These are phyloP conservation scores for Collybia mongolica DNA, from an alignment of 768 basidiomycete genomes.

Conservation along the genomic window DNA sequence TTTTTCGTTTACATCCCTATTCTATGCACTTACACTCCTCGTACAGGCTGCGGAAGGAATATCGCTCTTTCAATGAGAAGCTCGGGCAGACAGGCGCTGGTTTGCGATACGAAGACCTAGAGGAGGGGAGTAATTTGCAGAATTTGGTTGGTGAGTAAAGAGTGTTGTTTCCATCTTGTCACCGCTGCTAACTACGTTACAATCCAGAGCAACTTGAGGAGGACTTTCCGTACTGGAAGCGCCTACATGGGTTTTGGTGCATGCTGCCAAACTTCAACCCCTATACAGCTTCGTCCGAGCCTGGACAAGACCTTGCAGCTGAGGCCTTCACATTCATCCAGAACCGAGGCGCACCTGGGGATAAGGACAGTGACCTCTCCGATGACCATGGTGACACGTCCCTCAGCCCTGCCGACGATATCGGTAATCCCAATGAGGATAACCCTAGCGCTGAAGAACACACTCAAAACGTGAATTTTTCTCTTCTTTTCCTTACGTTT, in stretches of 20 bases:
- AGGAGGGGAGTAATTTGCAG: background rate
- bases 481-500: background rate
- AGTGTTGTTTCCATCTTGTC: background rate
- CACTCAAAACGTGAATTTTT: background rate
- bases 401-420: background rate
- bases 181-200: background rate
- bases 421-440: background rate
- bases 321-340: background rate
- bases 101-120: background rate
- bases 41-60: background rate
- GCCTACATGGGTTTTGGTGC: constrained; percentile 1
- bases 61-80: background rate
- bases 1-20: background rate
- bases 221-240: background rate
- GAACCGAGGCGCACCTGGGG: background rate
- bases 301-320: background rate
- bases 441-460: background rate
- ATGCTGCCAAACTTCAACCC: constrained; percentile 2
- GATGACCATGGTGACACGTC: background rate
- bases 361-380: background rate
- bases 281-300: background rate
- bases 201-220: constrained; percentile 1
- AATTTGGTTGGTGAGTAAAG: background rate
- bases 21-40: background rate
- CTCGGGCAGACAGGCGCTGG: constrained; percentile 2